Evolutionary conservation across 768 basidiomycete species (phyloP), one percentile per base, ranked within the genome.

Genomic region (Clavaria fumosa): DNA sequence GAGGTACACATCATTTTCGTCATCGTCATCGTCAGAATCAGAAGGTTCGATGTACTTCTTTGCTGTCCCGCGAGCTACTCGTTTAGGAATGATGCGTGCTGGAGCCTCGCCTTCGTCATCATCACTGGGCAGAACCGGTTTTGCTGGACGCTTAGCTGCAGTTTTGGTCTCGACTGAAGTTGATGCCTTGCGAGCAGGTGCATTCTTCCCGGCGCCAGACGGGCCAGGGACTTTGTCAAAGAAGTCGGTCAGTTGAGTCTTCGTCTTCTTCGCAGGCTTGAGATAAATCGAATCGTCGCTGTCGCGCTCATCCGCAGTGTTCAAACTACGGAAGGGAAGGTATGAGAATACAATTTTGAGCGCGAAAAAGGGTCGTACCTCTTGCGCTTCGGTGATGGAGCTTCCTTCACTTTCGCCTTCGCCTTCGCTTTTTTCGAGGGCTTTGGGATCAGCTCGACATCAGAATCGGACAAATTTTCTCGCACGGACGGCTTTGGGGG

Each of bases 31-130:
- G 2, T 67, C 69, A 43, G 52, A 52, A 30, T 77, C 60, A 46
- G n/a, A n/a, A n/a, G n/a, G n/a, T n/a, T 78, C 77, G 7, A 79
- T 60, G 54, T 75, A 81, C 45, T 74, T 72, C 64, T 74, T 75
- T 37, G 63, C 49, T 30, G 61, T 58, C 6, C 57, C 62, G 39
- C 65, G 52, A 7, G 65, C 66, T n/a, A 67, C 61, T 17, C 75
- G 67, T 37, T 60, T 60, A 9, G 69, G 63, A 17, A 60, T 58
- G 14, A 56, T 50, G 7, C 53, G 47, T 3, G 67, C 67, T 20
- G 58, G 41, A 30, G 66, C 66, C 1, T 66, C 63, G 12, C 59
- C 46, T 23, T 54, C 48, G 31, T 62, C 60, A 7, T 64, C 67
- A 27, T 68, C 66, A 43, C 62, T 53, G n/a, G 53, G 54, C 64